Base-by-base conservation (phyloP, 176 grass and related monocot genomes). In the Zea mays region DNA sequence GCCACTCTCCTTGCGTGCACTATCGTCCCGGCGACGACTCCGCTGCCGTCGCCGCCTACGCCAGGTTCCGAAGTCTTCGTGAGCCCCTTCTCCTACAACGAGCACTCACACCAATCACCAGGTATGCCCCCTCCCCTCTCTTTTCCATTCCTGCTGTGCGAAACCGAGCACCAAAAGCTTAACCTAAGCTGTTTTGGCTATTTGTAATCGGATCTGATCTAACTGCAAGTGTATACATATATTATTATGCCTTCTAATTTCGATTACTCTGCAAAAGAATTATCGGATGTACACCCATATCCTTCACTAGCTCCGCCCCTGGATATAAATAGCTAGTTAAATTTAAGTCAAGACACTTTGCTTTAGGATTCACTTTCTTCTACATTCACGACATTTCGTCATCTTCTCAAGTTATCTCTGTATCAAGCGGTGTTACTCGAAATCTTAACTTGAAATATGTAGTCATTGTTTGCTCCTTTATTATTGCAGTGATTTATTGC, bases 311-410 rank as follows among this genome's bases (percentile, higher is more conserved):
- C 17, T 57, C 7, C 3, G n/a, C 54, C 54, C 10, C 50, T 66
- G 37, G 10, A 72, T 34, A 56, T 48, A 33, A 86, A 5, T 75
- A 19, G 45, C 13, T 54, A 49, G 54, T 19, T 43, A 68, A 69
- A 62, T 81, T 86, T 14, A 51, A 48, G 34, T 21, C 70, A 60
- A 61, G 34, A 12, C 21, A 17, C 1, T 71, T 76, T 8, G 20
- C 20, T 45, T 71, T 48, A 81, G 33, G 38, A 82, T 82, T 71
- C 65, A 46, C 76, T 38, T 85, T 40, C 36, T 68, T 57, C 5
- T 63, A 54, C 3, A 40, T 52, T n/a, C 11, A 36, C 46, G 43
- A 7, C 11, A 2, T 33, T 73, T 73, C 12, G 3, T 11, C 14
- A 20, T 5, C 5, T 12, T 65, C 51, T 76, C 20, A 1, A 56